Evolutionary conservation across 371 early-diverging fungal genomes (phyloP), one percentile per base, ranked within the genome.

Genomic region (Lichtheimia hyalospora): DNA sequence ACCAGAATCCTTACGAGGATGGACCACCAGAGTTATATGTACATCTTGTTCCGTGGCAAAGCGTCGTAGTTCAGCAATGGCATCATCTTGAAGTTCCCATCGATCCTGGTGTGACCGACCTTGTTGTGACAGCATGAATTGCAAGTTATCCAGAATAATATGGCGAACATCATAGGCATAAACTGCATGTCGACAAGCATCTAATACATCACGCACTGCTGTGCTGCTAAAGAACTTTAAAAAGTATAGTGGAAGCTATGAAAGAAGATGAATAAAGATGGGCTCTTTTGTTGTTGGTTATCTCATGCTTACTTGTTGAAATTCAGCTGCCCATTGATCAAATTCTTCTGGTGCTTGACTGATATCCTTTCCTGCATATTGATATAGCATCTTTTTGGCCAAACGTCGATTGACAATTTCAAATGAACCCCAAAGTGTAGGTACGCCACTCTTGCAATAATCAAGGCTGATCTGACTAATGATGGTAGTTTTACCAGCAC

Each of bases 341-440:
- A 87, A 72, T 20, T 85, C 84, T 42, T 77, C 67, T 5, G 83
- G 81, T 14, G 34, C 14, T 23, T 64, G 49, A 14, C 82, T 64
- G 10, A 90, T 64, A 58, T 84, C 85, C 50, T 82, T 75, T 21
- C 70, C 82, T 13, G 87, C 87, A 63, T 78, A 82, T 66, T 92
- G 92, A 61, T 74, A 82, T 57, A 92, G 59, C 92, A 92, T 92
- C 48, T 84, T 82, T 51, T 86, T 85, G 2, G 84, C 89, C 18
- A 92, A 63, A 18, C 91, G 78, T 52, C 80, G 79, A 53, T 91
- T 91, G 28, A 83, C 69, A 56, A 92, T 89, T 66, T 92, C 92
- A 76, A 92, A 92, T 21, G 88, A 88, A 3, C 92, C 92, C 92
- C 92, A 92, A 24, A 92, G 65, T 2, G 91, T 91, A 46, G 87